A percentile compares a stretch with the other conserved stretches of the same genome.
Evolutionary conservation across 2,329 filamentous ascomycete species (phyloP).

Genomic region (Purpureocillium lavendulum): DNA sequence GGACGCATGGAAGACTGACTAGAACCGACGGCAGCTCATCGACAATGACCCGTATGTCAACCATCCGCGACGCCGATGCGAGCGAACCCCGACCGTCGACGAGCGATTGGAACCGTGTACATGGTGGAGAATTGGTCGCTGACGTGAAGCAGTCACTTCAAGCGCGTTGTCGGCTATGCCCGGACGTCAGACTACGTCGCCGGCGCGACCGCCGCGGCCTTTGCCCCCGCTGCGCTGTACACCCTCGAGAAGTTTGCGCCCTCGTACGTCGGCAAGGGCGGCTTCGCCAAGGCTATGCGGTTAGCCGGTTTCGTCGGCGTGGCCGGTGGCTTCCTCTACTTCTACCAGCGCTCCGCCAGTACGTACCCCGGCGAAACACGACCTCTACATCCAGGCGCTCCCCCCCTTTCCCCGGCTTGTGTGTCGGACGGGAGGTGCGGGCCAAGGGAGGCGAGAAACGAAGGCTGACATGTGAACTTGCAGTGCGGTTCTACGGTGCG

Average conservation of each 20-base stretch:
- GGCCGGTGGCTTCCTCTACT: slow-evolving; percentile 71
- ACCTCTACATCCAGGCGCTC: no score
- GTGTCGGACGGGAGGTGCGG: not conserved
- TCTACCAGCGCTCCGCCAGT: slow-evolving; percentile 80
- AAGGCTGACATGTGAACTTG: slow-evolving; percentile 5
- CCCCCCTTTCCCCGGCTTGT: slow-evolving; percentile 4
- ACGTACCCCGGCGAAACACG: no score
- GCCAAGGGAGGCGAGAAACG: no score
- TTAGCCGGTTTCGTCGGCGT: slow-evolving; percentile 65
- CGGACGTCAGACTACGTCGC: slow-evolving; percentile 73
- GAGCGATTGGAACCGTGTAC: not conserved
- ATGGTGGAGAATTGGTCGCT: slow-evolving; percentile 7
- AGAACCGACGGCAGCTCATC: slow-evolving; percentile 63
- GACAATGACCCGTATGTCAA: slow-evolving; percentile 89
- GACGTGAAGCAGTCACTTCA: slow-evolving; percentile 64
- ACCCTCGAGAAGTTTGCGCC: slow-evolving; percentile 79
- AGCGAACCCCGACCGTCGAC: not conserved
- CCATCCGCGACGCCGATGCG: not conserved
- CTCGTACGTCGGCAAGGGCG: slow-evolving; percentile 73
- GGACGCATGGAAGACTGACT: slow-evolving; percentile 8
- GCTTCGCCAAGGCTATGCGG: slow-evolving; percentile 77
- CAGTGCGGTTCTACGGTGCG: slow-evolving; percentile 94
- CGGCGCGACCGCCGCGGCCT: slow-evolving; percentile 59
- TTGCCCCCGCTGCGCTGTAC: slow-evolving; percentile 66
- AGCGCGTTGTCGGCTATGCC: slow-evolving; percentile 81